These are phyloP conservation scores for Strigomonas oncopelti DNA, from an alignment of 208 protist genomes.

Conservation along the genomic window DNA sequence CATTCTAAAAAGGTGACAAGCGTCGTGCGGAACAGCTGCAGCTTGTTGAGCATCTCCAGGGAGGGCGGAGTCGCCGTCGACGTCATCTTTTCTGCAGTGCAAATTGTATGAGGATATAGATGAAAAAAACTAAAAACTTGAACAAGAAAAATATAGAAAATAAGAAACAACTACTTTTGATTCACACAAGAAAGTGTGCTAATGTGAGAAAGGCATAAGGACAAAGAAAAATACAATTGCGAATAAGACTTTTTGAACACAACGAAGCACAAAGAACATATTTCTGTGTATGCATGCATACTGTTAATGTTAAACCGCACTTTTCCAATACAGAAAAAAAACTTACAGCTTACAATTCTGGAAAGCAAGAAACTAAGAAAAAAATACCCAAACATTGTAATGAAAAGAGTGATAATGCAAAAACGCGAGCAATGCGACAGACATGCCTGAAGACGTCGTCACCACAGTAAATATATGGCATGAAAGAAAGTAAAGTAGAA, in stretches of 20 bases:
- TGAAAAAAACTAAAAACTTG: slow-evolving; percentile 14
- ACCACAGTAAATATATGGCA: no score
- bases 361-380: slow-evolving; percentile 5
- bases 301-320: no score
- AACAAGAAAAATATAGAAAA: slow-evolving; percentile 14
- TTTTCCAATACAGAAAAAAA: slow-evolving; percentile 10
- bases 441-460: no score
- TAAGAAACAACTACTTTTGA: not conserved
- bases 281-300: no score
- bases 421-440: no score
- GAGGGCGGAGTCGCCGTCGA: slow-evolving; percentile 42
- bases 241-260: no score
- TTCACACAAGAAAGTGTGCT: slow-evolving; percentile 3
- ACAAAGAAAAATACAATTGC: no score
- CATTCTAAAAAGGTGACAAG: slow-evolving; percentile 82
- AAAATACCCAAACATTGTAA: slow-evolving; percentile 2
- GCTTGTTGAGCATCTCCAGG: slow-evolving; percentile 62
- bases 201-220: no score
- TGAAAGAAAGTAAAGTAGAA: no score
- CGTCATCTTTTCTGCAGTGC: not conserved
- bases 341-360: slow-evolving; percentile 1
- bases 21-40: slow-evolving; percentile 86
- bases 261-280: no score
- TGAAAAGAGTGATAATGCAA: slow-evolving; percentile 7
- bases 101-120: slow-evolving; percentile 1